Evolutionary conservation across 2,329 filamentous ascomycete species (phyloP).

Genomic region (Chaetomium sp.): DNA sequence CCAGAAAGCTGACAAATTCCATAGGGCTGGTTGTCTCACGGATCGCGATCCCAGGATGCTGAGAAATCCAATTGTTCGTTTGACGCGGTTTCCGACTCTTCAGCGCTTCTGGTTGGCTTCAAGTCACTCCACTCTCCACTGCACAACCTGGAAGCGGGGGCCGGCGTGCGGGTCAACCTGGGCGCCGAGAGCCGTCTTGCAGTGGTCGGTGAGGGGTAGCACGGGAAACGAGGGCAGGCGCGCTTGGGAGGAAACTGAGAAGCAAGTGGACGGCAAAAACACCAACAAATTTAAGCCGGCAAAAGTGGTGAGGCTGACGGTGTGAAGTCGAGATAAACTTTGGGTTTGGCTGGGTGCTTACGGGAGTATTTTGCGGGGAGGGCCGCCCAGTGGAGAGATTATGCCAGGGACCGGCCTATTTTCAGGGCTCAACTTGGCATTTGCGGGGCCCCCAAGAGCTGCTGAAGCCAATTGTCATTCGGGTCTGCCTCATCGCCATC

Average conservation of each 20-base stretch:
- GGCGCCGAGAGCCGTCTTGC: neutral
- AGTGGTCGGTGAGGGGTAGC: too few relatives aligned
- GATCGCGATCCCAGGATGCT: neutral
- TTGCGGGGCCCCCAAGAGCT: neutral
- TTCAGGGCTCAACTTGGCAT: neutral
- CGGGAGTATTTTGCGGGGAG: neutral
- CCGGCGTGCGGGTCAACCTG: neutral
- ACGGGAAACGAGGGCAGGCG: too few relatives aligned
- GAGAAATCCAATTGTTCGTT: neutral
- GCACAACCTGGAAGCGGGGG: neutral
- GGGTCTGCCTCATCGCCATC: neutral
- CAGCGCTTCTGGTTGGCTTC: neutral
- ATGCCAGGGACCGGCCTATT: neutral
- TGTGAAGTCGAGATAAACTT: constrained; percentile 7
- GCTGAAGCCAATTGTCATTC: neutral
- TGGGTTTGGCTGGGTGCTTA: neutral
- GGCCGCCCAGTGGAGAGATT: neutral
- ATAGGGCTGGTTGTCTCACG: neutral
- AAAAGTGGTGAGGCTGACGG: neutral
- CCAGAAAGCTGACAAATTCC: neutral
- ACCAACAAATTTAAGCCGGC: neutral
- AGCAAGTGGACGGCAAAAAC: neutral
- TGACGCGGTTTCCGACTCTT: neutral
- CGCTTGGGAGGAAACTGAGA: neutral
- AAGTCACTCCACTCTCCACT: neutral